Percentiles rank a stretch among this genome's conserved stretches.
phyloP scores from a whole-genome alignment of 371 early-diverging fungal species.

The Globomyces sp. region DNA sequence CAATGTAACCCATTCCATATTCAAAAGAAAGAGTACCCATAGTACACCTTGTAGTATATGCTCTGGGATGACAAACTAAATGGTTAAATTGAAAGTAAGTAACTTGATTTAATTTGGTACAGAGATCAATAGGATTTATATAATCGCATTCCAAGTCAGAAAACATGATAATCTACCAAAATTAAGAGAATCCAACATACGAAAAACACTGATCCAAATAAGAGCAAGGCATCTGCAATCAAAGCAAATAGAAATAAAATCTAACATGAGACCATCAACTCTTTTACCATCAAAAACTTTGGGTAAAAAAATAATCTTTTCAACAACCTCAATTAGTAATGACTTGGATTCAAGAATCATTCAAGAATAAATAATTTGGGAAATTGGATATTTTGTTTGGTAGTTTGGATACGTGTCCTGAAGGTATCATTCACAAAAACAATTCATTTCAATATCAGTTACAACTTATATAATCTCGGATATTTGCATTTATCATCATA shows the following conservation, averaged over 20 bases:
- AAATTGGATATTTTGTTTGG: too few species aligned
- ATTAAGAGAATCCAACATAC: constrained; percentile 48
- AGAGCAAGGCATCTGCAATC: constrained; percentile 82
- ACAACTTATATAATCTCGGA: too few species aligned
- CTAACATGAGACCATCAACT: constrained; percentile 12
- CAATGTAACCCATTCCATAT: constrained; percentile 84
- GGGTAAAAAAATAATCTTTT: too few species aligned
- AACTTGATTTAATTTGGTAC: constrained; percentile 93
- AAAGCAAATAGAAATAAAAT: constrained; percentile 86
- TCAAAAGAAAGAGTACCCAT: constrained; percentile 76
- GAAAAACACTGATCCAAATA: constrained; percentile 93
- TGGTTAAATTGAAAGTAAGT: background rate
- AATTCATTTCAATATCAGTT: too few species aligned
- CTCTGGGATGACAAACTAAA: constrained; percentile 91
- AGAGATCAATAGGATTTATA: constrained; percentile 97
- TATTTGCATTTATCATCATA: too few species aligned
- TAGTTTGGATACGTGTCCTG: too few species aligned
- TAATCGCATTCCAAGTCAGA: constrained; percentile 95
- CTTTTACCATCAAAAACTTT: too few species aligned
- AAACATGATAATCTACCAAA: constrained; percentile 79
- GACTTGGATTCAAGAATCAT: too few species aligned
- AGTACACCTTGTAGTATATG: constrained; percentile 80
- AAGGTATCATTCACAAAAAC: too few species aligned
- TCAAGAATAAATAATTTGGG: too few species aligned
- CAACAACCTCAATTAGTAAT: too few species aligned